Evolutionary conservation across 495 filamentous ascomycete species (phyloP), one percentile per base, ranked within the genome.

Genomic region (Staphylotrichum tortipilum): DNA sequence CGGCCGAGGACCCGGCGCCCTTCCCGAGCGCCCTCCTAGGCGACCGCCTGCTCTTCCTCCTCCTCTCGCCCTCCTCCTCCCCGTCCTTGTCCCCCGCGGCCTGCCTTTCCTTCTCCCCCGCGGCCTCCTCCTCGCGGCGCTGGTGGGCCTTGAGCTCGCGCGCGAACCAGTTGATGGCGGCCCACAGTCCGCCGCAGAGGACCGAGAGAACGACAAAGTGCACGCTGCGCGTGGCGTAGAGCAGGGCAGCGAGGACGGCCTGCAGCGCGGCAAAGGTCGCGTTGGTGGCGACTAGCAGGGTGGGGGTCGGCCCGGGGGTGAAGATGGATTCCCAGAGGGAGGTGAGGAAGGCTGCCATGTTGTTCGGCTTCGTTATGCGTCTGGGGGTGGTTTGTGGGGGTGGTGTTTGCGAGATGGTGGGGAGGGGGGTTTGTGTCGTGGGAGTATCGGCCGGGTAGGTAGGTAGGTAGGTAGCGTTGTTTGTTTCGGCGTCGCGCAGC

Each of bases 141-240:
- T 86, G 82, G 35, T 81, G 81, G 9, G 69, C 68, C 44, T 73
- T 74, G 29, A 98, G 72, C 72, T 98, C 92, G 19, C 65, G 63
- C 34, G 89, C 88, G 60, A 98, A 98, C 92, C 92, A 98, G 69
- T 95, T 95, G 68, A 98, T 94, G 18, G 82, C 79, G 67, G 77
- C 85, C 92, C 92, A 98, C 21, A 98, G 76, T 0, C 86, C 85
- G 2, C 68, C 89, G 33, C 80, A 86, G 8, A 98, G 70, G 40
- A 80, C 62, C 7, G 86, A 92, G 6, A 98, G 75, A 43, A 87
- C 73, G 44, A 87, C 56, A 58, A 97, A 97, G 72, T 98, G 92
- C 23, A 91, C 73, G 69, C 85, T 92, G 67, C 83, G 81, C 5
- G 92, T 98, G 28, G 80, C 85, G 46, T 88, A 52, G 30, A 96